Evolutionary conservation across 441 rosid genomes (phyloP), one percentile per base, ranked within the genome.

Genomic region (Pelargonium cotyledonis): DNA sequence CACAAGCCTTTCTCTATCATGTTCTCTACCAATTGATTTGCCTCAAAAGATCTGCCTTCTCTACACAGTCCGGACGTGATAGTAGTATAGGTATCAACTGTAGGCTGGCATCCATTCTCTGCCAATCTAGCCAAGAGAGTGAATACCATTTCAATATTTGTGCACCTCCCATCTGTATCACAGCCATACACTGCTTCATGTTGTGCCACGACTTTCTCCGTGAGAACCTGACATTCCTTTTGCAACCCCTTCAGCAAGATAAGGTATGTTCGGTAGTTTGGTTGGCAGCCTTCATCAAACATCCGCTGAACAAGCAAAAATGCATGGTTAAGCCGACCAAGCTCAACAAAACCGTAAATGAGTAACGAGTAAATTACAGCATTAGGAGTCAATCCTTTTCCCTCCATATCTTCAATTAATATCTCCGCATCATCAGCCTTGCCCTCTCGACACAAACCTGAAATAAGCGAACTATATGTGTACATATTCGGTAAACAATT

Each of bases 391-490:
- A 83, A 57, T 67, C 82, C 82, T 72, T 82, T 83, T 60, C 61
- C 58, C 69, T 71, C 68, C 90, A 88, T 84, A 74, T 84, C 87
- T 58, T 75, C 79, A 19, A 85, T 80, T 61, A 88, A 69, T 69
- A 70, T 77, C 72, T 79, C 87, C n/a, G 90, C 90, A 69, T 77
- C 79, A 71, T 77, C 79, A 31, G 78, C 82, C 72, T 76, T 81
- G 44, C 90, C 89, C 67, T 73, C 83, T 55, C 82, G 85, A 74
- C 88, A 85, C 68, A 88, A 71, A 55, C 90, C 92, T 70, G 62
- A 77, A 44, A 88, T 84, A 40, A 88, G 87, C 55, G 84, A 82
- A 68, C 81, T 79, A 73, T 86, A 88, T 10, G 93, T 88, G 64
- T 75, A 71, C 47, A 72, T 41, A 79, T 84, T 84, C 2, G 90